Base-by-base conservation (phyloP, 148 eudicot species). In the Rhododendron vialii region DNA sequence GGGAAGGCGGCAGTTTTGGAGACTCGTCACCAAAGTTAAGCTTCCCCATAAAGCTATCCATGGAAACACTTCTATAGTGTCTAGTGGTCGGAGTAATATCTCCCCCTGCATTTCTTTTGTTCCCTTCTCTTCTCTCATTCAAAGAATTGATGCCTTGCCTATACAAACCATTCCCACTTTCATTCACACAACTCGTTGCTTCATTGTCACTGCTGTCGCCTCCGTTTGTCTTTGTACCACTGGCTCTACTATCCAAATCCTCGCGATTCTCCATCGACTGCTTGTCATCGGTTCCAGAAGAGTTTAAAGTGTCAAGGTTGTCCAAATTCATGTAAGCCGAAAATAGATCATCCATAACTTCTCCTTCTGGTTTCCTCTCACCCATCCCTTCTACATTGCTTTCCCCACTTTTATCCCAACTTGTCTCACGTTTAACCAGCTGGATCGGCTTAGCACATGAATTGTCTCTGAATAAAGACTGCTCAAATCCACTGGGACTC, bases 121-220 rank as follows among this genome's bases (percentile, higher is more conserved):
- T 67, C 79, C 89, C 92, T 84, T 92, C 94, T 86, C 88, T 86
- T 85, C 91, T 89, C 81, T 85, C 90, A 45, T 47, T 80, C 12
- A 59, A 63, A 5, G 88, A 26, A 65, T 53, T 20, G 1, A 85
- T 75, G 41, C 88, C 89, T 36, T 74, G 78, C 82, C 86, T 87
- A 43, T 89, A 90, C 82, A 89, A 89, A 82, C 90, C 90, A 83
- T 89, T 91, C 59, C 92, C 93, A 88, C 92, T 87, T 80, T 93
- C 97, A 90, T 93, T 93, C 51, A 94, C 88, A 84, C 95, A 90
- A 74, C 96, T 96, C 36, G 95, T 93, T 51, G 97, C 98, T 87
- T 96, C 99, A 84, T 94, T 96, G 69, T 96, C 98, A 88, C 97
- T 96, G 86, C 94, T 94, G 73, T 96, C 98, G 84, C 95, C 93